Conservation (phyloP, 495 filamentous ascomycete species). For the Penicillium coprophilum region DNA sequence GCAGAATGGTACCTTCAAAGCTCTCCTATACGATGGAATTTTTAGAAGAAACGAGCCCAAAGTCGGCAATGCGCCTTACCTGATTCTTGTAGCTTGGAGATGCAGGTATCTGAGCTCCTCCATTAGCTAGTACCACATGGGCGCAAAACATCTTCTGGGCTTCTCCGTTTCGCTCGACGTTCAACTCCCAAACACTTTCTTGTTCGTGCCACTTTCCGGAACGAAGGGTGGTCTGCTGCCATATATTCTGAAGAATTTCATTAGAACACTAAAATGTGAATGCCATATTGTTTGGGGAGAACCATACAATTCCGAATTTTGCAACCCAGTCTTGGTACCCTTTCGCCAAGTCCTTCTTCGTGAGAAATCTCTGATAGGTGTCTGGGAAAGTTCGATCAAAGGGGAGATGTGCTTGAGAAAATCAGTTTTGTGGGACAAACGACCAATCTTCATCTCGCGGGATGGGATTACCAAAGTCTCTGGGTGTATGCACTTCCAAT, state of each 20-base stretch:
- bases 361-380: neutral
- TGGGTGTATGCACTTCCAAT: neutral
- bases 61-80: neutral
- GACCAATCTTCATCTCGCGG: neutral
- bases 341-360: neutral
- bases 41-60: neutral
- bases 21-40: conserved; percentile 6
- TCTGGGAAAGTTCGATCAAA: neutral
- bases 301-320: neutral
- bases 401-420: neutral
- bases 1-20: conserved; percentile 33
- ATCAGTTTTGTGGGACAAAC: neutral
- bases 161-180: neutral
- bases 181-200: neutral
- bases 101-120: neutral
- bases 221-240: neutral
- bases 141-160: neutral
- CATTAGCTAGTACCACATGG: neutral
- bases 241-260: neutral
- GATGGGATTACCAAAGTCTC: neutral
- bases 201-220: neutral
- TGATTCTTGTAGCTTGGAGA: neutral
- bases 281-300: neutral
- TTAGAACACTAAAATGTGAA: neutral
- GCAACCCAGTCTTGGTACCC: neutral